Evolutionary conservation across 176 grass and related monocot genomes (phyloP), one percentile per base, ranked within the genome.

Genomic region (Miscanthus lutarioriparius): DNA sequence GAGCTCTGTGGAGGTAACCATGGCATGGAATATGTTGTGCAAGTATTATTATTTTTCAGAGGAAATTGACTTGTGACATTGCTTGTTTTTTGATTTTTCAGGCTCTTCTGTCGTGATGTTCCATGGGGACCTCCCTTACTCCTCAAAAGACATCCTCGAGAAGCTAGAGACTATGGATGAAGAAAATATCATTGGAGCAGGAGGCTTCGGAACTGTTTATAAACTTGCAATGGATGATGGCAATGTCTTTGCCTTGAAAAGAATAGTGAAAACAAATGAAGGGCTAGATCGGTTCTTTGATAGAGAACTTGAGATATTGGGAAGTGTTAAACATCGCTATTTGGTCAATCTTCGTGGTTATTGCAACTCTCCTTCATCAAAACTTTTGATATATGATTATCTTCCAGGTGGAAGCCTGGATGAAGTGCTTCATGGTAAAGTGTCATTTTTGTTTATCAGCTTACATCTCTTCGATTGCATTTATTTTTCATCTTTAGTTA

Each of bases 311-410:
- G 96, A 99, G 83, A 99, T 99, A 87, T 89, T 99, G 83, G 96
- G 96, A 77, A 96, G 96, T 25, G 94, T 99, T 82, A 99, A 99
- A 70, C 96, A 99, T 89, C 91, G 96, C 7, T 94, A 96, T 96
- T 82, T 99, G 84, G 96, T 99, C 64, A 99, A 99, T 86, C 93
- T 99, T 35, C 91, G 96, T 71, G 93, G 96, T n/a, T 99, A 99
- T 76, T 99, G 96, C 81, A 99, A 99, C 76, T 99, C 96, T 37
- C 87, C 96, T 82, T 92, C 91, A 4, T 94, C 93, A 61, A 96
- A 99, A 85, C 83, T 99, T 33, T 88, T 99, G 82, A 94, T 99
- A 77, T 99, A 99, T 91, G 96, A 99, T 79, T 99, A 88, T 85
- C 87, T 99, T 81, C 93, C 88, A 82, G 93, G 96, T 86, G 96